Evolutionary conservation across 768 basidiomycete genomes (phyloP), one percentile per base, ranked within the genome.

Genomic region (Boletus sp.): DNA sequence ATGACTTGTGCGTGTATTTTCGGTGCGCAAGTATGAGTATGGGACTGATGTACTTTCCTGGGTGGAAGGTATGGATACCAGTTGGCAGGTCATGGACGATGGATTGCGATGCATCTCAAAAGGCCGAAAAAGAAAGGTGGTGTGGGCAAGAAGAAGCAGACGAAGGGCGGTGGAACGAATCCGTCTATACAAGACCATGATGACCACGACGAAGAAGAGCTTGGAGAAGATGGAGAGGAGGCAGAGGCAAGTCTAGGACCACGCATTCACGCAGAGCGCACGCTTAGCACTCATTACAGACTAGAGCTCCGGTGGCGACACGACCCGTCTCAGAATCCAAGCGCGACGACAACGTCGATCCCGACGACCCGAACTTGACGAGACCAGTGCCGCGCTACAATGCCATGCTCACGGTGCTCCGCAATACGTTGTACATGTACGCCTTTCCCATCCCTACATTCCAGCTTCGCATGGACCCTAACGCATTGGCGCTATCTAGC

Each of bases 371-470:
- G 0, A 72, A 76, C 37, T 66, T 79, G 57, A 85, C 87, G 0
- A 73, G 75, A 1, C 94, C 94, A 0, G 75, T 87, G 17, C 78
- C 85, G 1, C 79, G 92, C 8, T 95, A 94, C 71, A 96, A 95
- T 64, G 81, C 91, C 5, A 94, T 96, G 92, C 76, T 94, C 7
- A 85, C 92, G 0, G 85, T 94, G 7, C 77, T 92, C 42, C 81
- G 85, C 20, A 95, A 93, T 68, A 92, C 89, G 0, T 75, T 96
- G 1, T 95, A 90, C 72, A 86, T 95, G 90, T 92, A 55, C 18
- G 90, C 55, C 29, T 20, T 10, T 15, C 29, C 20, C 11, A 9
- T 45, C 36, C 12, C 32, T 5, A 14, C 4, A 7, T 5, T 24
- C 24, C 24, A 24, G 24, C 7, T n/a, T 51, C 44, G 42, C 15